Conservation (phyloP, 2,329 filamentous ascomycete species). For the Fusarium fujikuroi region DNA sequence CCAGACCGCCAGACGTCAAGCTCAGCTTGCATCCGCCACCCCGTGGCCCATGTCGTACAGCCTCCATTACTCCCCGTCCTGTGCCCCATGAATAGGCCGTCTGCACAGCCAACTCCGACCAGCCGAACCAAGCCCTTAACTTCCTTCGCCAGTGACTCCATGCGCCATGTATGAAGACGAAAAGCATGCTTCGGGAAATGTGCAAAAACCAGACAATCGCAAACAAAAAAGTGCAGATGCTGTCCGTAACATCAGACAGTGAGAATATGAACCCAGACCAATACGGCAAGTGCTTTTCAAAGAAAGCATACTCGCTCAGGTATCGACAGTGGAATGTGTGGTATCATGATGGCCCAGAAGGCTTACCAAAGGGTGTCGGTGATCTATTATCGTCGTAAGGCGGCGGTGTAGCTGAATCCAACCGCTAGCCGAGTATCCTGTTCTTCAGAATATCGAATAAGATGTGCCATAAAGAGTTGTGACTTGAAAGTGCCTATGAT, state of each 20-base stretch:
- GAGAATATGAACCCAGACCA: slow-evolving; percentile 47
- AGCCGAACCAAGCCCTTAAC: slow-evolving; percentile 50
- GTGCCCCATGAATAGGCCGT: slow-evolving; percentile 38
- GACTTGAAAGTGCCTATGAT: slow-evolving; percentile 42
- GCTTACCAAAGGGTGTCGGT: slow-evolving; percentile 39
- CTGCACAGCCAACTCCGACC: slow-evolving; percentile 51
- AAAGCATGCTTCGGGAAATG: slow-evolving; percentile 51
- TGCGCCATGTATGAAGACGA: slow-evolving; percentile 54
- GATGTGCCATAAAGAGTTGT: slow-evolving; percentile 17
- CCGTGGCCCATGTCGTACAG: slow-evolving; percentile 29
- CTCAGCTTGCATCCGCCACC: slow-evolving; percentile 41
- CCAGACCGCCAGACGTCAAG: slow-evolving; percentile 36
- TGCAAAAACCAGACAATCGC: slow-evolving; percentile 48
- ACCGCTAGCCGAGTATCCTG: slow-evolving; percentile 46
- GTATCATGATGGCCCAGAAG: slow-evolving; percentile 40
- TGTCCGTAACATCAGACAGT: slow-evolving; percentile 43
- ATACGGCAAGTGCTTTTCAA: slow-evolving; percentile 18
- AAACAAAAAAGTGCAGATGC: slow-evolving; percentile 37
- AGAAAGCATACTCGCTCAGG: slow-evolving; percentile 25
- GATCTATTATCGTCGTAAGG: slow-evolving; percentile 51
- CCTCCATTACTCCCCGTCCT: slow-evolving; percentile 43
- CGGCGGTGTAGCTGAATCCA: slow-evolving; percentile 46
- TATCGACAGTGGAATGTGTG: slow-evolving; percentile 33
- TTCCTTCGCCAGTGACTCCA: slow-evolving; percentile 54
- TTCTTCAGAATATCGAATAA: slow-evolving; percentile 34